phyloP scores from a whole-genome alignment of 768 basidiomycete species.

The Auricularia heimuer region DNA sequence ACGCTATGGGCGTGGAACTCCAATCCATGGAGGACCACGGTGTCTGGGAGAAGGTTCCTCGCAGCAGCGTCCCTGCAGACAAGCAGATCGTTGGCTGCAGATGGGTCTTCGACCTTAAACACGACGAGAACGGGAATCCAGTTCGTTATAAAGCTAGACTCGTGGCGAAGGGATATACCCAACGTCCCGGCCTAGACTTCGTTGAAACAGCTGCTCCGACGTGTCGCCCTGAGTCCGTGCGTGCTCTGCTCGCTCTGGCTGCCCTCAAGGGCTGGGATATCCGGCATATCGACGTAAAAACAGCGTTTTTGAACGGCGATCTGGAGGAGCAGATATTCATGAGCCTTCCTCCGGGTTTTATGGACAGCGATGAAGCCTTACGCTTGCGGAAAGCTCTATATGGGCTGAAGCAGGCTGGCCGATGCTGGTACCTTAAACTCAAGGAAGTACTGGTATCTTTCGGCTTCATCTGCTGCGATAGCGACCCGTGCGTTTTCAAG shows the following conservation, averaged over 20 bases:
- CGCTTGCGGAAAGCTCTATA: no score
- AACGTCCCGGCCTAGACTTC: constrained; percentile 7
- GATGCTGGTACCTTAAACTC: no score
- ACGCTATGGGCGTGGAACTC: background rate
- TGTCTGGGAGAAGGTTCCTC: background rate
- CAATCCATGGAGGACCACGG: constrained; percentile 6
- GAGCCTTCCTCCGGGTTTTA: background rate
- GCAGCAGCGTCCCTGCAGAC: no score
- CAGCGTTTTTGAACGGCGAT: constrained; percentile 6
- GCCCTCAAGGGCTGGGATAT: background rate
- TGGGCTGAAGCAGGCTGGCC: no score
- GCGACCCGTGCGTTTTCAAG: no score
- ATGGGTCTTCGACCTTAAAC: constrained; percentile 1
- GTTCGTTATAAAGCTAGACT: constrained; percentile 5
- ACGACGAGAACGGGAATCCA: background rate
- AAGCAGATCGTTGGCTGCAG: no score
- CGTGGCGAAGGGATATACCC: constrained; percentile 9
- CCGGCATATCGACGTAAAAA: constrained; percentile 7
- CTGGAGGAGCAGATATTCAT: constrained; percentile 6
- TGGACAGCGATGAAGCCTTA: no score
- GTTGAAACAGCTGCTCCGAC: background rate
- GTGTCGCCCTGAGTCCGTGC: constrained; percentile 1
- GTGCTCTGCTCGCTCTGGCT: background rate
- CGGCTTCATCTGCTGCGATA: background rate
- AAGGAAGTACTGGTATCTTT: no score